Evolutionary conservation across 768 basidiomycete genomes (phyloP).

Genomic region (Termitomyces sp.): DNA sequence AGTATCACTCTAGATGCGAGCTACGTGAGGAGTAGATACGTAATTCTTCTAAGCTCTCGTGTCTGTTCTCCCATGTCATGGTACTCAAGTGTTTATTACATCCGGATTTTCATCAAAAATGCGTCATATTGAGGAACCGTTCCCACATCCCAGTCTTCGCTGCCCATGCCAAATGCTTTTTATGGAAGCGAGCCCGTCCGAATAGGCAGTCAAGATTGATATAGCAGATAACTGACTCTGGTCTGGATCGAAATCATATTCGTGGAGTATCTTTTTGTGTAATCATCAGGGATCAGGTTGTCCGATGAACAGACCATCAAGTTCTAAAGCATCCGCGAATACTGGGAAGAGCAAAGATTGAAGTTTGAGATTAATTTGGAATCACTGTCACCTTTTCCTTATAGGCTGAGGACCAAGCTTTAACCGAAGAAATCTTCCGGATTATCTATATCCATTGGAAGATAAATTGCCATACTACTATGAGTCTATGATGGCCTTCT

Average conservation of each 20-base stretch:
- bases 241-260: no score
- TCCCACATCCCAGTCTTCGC: not conserved
- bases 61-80: not conserved
- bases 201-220: not conserved
- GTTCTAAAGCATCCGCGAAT: not conserved
- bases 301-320: not conserved
- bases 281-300: not conserved
- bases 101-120: not conserved
- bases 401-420: not conserved
- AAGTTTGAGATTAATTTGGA: not conserved
- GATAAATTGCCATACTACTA: no score
- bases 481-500: not conserved
- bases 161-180: no score
- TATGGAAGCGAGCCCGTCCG: not conserved
- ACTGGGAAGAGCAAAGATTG: not conserved
- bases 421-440: not conserved
- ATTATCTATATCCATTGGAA: not conserved
- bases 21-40: not conserved
- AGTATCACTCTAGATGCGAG: not conserved
- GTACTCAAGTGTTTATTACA: not conserved
- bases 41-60: no score
- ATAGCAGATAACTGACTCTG: not conserved
- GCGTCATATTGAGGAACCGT: not conserved
- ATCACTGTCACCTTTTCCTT: not conserved
- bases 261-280: not conserved